A percentile compares a stretch with the other conserved stretches of the same genome.
Evolutionary conservation across 108 stramenopile species (phyloP).

Genomic region (Schizochytrium sp.): DNA sequence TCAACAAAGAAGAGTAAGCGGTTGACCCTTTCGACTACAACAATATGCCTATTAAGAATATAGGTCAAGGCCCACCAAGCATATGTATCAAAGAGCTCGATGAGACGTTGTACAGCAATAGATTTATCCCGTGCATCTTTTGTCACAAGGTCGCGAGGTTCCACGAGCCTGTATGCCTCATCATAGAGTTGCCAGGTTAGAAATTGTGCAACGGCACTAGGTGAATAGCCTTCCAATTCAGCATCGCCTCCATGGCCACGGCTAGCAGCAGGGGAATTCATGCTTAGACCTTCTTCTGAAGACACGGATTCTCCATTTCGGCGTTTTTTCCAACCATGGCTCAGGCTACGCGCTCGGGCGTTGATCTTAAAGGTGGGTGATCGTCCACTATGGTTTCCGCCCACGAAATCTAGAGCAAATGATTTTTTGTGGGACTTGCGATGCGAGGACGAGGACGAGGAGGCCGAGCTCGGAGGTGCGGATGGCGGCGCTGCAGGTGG

Average conservation of each 20-base stretch:
- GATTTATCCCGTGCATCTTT: constrained; percentile 3
- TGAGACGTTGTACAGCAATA: constrained; percentile 11
- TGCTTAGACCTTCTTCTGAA: constrained; percentile 20
- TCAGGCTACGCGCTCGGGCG: background rate
- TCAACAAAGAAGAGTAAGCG: constrained; percentile 36
- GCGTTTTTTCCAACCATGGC: constrained; percentile 7
- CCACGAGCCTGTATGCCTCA: background rate
- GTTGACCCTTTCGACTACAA: constrained; percentile 2
- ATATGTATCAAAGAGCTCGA: constrained; percentile 49
- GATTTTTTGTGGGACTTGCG: background rate
- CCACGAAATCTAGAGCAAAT: constrained; percentile 5
- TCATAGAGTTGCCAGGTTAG: constrained; percentile 55
- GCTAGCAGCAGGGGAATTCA: constrained; percentile 11
- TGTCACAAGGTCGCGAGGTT: constrained; percentile 37
- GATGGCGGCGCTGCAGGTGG: background rate
- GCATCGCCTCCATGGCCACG: constrained; percentile 25
- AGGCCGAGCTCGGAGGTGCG: background rate
- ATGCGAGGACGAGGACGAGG: background rate
- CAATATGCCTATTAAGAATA: background rate
- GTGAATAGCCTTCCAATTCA: background rate
- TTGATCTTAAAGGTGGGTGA: constrained; percentile 1
- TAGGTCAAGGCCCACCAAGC: constrained; percentile 56
- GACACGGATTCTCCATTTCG: background rate
- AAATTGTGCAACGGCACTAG: constrained; percentile 8
- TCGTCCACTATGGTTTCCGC: background rate